Evolutionary conservation across 2,329 filamentous ascomycete species (phyloP).

Genomic region (Pseudogymnoascus destructans): DNA sequence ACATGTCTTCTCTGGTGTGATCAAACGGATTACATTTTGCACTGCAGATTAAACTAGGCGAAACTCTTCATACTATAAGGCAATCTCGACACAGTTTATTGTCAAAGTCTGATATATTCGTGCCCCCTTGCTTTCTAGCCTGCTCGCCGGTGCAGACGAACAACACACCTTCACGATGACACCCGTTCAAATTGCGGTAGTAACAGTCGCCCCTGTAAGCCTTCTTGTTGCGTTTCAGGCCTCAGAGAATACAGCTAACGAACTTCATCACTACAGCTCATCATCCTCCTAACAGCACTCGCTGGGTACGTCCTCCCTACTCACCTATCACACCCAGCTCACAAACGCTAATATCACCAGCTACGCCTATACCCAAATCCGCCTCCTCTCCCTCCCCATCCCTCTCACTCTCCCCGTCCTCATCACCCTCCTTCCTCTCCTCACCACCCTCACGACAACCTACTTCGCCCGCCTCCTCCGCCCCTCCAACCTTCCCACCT

Average conservation of each 20-base stretch:
- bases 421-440: slow-evolving; percentile 22
- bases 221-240: not conserved
- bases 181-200: not conserved
- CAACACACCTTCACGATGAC: not conserved
- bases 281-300: slow-evolving; percentile 19
- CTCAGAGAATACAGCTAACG: not conserved
- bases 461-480: not conserved
- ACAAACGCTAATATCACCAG: slow-evolving; percentile 12
- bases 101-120: not conserved
- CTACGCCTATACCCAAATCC: slow-evolving; percentile 23
- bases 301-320: slow-evolving; percentile 18
- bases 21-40: not conserved
- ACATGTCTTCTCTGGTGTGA: not conserved
- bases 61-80: not conserved
- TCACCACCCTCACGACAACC: slow-evolving; percentile 21
- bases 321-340: not conserved
- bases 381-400: slow-evolving; percentile 22
- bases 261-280: slow-evolving; percentile 16
- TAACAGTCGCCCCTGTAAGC: not conserved
- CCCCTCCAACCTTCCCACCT: slow-evolving; percentile 9
- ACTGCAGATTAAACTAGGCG: not conserved
- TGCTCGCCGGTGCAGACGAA: not conserved
- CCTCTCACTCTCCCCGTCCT: slow-evolving; percentile 22
- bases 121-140: not conserved
- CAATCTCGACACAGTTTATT: not conserved